Evolutionary conservation across 352 stramenopile genomes (phyloP).

Genomic region (Globisporangium heterothallicum): DNA sequence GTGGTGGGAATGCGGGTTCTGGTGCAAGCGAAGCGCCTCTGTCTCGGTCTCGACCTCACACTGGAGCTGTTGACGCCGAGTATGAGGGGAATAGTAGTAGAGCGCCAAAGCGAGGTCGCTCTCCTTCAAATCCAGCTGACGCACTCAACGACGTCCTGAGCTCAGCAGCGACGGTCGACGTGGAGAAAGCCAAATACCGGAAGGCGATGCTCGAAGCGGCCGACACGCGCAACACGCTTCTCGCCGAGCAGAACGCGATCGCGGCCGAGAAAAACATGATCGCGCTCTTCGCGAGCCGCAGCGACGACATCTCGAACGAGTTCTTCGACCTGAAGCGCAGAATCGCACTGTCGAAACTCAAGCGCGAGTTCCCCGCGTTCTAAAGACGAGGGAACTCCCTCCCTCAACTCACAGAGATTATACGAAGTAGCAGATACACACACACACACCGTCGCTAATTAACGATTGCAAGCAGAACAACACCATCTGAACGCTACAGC

Average conservation of each 20-base stretch:
- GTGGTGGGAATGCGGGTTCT: background rate
- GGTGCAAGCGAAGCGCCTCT: background rate
- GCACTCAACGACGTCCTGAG: background rate
- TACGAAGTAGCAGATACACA: too few species aligned
- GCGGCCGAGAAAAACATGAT: slow-evolving; percentile 13
- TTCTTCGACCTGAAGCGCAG: slow-evolving; percentile 15
- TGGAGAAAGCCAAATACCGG: slow-evolving; percentile 5
- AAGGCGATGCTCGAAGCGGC: slow-evolving; percentile 9
- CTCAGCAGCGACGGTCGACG: background rate
- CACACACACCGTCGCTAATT: too few species aligned
- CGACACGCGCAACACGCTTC: slow-evolving; percentile 11
- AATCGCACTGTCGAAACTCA: slow-evolving; percentile 12
- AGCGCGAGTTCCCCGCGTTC: slow-evolving; percentile 9
- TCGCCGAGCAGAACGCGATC: slow-evolving; percentile 15
- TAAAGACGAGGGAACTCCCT: background rate
- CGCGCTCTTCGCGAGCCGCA: slow-evolving; percentile 9
- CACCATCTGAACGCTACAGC: too few species aligned
- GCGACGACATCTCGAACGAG: slow-evolving; percentile 9
- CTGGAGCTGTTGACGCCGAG: too few species aligned
- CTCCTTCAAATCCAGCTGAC: background rate
- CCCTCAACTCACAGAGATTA: too few species aligned
- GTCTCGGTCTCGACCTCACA: too few species aligned
- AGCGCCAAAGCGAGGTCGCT: background rate
- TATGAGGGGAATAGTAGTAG: too few species aligned
- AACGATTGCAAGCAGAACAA: too few species aligned